These are phyloP conservation scores for Penicillium waksmanii DNA, from an alignment of 495 filamentous ascomycete genomes.

Conservation along the genomic window DNA sequence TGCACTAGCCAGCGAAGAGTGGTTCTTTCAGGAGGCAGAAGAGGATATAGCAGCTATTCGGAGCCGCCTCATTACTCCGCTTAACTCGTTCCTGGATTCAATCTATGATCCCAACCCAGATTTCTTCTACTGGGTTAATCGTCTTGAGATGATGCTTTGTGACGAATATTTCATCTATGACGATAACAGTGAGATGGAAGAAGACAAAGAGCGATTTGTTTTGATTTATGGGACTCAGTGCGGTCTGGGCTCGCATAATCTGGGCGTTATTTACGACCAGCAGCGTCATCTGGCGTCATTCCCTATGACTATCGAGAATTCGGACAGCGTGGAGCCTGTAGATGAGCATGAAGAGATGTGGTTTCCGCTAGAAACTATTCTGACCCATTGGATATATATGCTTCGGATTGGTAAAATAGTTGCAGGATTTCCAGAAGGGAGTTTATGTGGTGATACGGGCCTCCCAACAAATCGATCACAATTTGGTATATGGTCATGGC, in stretches of 20 bases:
- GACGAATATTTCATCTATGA: constrained; percentile 18
- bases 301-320: constrained; percentile 15
- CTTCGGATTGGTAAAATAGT: constrained; percentile 32
- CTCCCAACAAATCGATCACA: constrained; percentile 7
- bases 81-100: constrained; percentile 33
- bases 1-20: constrained; percentile 13
- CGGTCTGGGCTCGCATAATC: constrained; percentile 14
- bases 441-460: background rate
- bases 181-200: constrained; percentile 12
- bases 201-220: constrained; percentile 23
- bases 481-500: constrained; percentile 22
- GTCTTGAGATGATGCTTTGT: constrained; percentile 11
- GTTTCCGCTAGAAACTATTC: constrained; percentile 43
- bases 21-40: constrained; percentile 3
- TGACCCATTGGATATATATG: constrained; percentile 39
- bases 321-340: constrained; percentile 19
- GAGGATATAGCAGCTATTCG: constrained; percentile 18
- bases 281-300: constrained; percentile 19
- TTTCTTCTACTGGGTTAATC: constrained; percentile 31
- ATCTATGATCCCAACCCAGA: constrained; percentile 21
- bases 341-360: constrained; percentile 32
- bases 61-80: constrained; percentile 24
- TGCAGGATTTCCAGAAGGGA: background rate
- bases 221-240: constrained; percentile 17
- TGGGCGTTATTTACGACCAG: constrained; percentile 29